A percentile compares a stretch with the other conserved stretches of the same genome.
These are phyloP conservation scores for Apophysomyces variabilis DNA, from an alignment of 371 early-diverging fungal species.

Conservation along the genomic window DNA sequence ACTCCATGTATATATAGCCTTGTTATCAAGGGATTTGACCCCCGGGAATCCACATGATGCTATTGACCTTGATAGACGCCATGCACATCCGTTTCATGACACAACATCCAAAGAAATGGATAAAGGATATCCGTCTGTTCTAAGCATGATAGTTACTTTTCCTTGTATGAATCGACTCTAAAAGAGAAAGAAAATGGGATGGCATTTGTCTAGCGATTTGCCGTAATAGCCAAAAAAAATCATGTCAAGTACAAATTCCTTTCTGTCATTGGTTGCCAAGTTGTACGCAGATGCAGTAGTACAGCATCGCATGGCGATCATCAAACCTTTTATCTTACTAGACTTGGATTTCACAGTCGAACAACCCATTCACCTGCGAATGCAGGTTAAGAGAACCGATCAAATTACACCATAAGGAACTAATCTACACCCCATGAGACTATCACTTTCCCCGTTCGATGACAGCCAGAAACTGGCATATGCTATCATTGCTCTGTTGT, in stretches of 20 bases:
- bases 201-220: background rate
- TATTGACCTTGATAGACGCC: too few species aligned
- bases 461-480: background rate
- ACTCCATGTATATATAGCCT: too few species aligned
- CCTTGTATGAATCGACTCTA: too few species aligned
- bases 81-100: conserved; percentile 5
- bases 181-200: background rate
- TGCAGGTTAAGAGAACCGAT: too few species aligned
- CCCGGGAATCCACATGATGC: too few species aligned
- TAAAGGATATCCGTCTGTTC: background rate
- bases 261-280: conserved; percentile 6
- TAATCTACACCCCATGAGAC: background rate
- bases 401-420: background rate
- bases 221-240: background rate
- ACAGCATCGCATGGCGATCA: conserved; percentile 9
- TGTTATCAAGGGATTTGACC: too few species aligned
- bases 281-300: conserved; percentile 9
- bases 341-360: background rate
- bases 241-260: background rate
- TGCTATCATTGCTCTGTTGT: conserved; percentile 2
- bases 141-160: too few species aligned
- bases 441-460: background rate
- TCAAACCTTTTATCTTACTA: background rate
- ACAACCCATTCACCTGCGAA: background rate
- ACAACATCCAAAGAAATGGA: conserved; percentile 7